Conservation (phyloP, 2,329 filamentous ascomycete genomes). For the Dendrostoma leiphaemia region DNA sequence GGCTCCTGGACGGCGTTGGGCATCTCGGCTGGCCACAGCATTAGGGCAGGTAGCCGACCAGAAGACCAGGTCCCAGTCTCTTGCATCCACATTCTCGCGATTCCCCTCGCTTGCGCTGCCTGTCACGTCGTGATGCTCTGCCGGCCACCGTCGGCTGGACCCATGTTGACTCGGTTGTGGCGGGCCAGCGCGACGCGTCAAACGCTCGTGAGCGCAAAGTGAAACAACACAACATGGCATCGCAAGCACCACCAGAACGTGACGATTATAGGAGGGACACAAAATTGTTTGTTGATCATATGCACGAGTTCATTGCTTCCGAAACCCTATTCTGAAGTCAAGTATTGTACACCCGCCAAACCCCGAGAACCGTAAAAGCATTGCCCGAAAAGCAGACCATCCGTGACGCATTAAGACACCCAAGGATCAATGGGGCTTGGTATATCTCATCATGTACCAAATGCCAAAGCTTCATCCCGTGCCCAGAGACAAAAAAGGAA, state of each 20-base stretch:
- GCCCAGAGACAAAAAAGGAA: slow-evolving; percentile 56
- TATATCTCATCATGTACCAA: slow-evolving; percentile 58
- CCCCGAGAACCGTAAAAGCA: slow-evolving; percentile 67
- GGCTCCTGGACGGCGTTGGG: too few species aligned
- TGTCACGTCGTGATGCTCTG: too few species aligned
- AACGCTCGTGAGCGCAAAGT: too few species aligned
- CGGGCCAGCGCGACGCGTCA: too few species aligned
- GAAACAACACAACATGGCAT: not conserved
- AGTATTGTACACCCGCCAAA: slow-evolving; percentile 72
- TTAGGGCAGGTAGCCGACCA: too few species aligned
- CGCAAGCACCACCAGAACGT: not conserved
- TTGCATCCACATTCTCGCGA: too few species aligned
- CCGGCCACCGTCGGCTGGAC: too few species aligned
- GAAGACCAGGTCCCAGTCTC: too few species aligned
- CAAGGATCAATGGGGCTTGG: slow-evolving; percentile 42
- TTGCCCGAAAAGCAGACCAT: slow-evolving; percentile 62
- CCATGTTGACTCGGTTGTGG: too few species aligned
- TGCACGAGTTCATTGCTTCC: slow-evolving; percentile 61
- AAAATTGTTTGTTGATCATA: slow-evolving; percentile 41
- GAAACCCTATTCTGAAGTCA: slow-evolving; percentile 59
- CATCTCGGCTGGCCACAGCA: too few species aligned
- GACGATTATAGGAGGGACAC: not conserved
- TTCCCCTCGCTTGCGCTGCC: too few species aligned
- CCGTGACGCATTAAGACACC: slow-evolving; percentile 73
- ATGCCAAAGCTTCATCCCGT: slow-evolving; percentile 54